Evolutionary conservation across 306 rosid species (phyloP), one percentile per base, ranked within the genome.

Genomic region (Bauhinia variegata): DNA sequence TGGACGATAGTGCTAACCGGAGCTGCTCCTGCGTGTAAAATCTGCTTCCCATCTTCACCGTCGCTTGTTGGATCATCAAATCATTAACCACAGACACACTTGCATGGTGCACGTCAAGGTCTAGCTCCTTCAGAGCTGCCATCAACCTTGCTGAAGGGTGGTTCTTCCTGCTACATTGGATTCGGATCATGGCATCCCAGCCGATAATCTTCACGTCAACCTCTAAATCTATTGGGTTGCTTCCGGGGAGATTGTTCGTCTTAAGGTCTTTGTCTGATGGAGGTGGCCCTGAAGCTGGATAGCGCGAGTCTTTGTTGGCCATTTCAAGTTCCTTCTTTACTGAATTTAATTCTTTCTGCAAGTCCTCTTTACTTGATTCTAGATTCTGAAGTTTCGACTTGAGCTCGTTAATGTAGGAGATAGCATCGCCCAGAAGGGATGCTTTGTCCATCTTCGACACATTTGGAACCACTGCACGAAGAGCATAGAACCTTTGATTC

Each of bases 361-460:
- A 54, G 0, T 84, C 97, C 7, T 88, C 91, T 43, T 83, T 88
- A 30, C 82, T 93, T 0, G 82, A 51, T 67, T 90, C 99, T 0
- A 68, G 4, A 0, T 15, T 67, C 15, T 86, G 88, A 50, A 93
- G 89, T 83, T 93, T 93, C 16, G 76, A 30, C 58, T 85, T 93
- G 10, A 93, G 83, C 79, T 93, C 99, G 38, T 73, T 88, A 48
- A 93, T 93, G 77, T 93, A 93, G 3, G 95, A 59, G 30, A 93
- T 93, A 0, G 99, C 96, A 30, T 93, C 97, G 0, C 99, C 99
- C 0, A 93, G 79, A 2, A 93, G 95, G 0, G 99, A 93, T 0
- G 99, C 99, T 71, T 93, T 93, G 80, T 93, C 99, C 99, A 93
- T 93, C 72, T 93, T 93, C 0, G 99, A 90, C 11, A 93, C 99